Evolutionary conservation across 2,329 filamentous ascomycete genomes (phyloP), one percentile per base, ranked within the genome.

Genomic region (Immersiporthe knoxdaviesiana): DNA sequence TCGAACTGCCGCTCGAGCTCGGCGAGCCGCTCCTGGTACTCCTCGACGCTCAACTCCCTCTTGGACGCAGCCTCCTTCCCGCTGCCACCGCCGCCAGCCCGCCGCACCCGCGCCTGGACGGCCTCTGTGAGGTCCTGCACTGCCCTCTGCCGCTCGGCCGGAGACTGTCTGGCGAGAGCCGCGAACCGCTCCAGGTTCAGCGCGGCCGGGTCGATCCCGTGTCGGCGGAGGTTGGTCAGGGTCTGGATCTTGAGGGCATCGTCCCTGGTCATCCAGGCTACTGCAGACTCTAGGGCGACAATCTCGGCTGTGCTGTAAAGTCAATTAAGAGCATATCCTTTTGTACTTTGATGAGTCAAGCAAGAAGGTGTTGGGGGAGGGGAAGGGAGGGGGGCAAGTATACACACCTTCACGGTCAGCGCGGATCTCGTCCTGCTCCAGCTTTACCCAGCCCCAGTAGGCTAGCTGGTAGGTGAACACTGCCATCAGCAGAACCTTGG

Each of bases 391-490:
- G 27, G 5, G 16, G 30, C 10, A 8, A 50, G 1, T 2, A 10
- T 7, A 76, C 82, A 69, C 75, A 90, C 89, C 85, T 73, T 86
- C 80, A 73, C 86, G 87, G 59, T 88, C 83, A 27, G 81, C 81
- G 75, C 86, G 88, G 68, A 87, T 82, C 80, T 96, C 92, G 66
- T 92, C 85, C 44, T 87, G 86, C 78, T 94, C 92, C 64, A 95
- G 83, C 79, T 90, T 92, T 50, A 87, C 77, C 92, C 92, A 96
- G 18, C 81, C 81, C 82, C 88, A 93, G 80, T 94, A 95, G 18
- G 86, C 79, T n/a, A 92, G 75, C 79, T 96, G 92, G 78, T 95
- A 96, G 1, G 90, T 91, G 76, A 93, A 89, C 67, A 94, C 86
- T 66, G 92, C 91, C 76, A 91, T 85, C 50, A 95, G 84, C 73